Evolutionary conservation across 202 grass and related monocot species (phyloP).

Genomic region (Panicum hallii): DNA sequence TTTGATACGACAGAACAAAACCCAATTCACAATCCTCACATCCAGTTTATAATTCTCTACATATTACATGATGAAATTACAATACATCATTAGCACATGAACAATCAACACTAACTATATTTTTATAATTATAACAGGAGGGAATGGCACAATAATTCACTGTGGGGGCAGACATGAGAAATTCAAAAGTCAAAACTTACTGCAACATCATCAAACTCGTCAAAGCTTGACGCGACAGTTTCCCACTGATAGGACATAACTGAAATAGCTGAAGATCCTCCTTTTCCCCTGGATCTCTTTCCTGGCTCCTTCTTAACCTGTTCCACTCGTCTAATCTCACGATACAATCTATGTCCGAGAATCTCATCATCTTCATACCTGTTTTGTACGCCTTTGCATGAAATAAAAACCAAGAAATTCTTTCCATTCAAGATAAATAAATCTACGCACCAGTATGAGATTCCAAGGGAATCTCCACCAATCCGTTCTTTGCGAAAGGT

Average conservation of each 20-base stretch:
- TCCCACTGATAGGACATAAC: slow-evolving; percentile 89
- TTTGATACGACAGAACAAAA: slow-evolving; percentile 2
- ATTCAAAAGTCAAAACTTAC: slow-evolving; percentile 66
- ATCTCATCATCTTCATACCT: slow-evolving; percentile 98
- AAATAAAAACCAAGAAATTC: slow-evolving; percentile 12
- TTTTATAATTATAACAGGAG: not conserved
- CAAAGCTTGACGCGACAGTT: slow-evolving; percentile 89
- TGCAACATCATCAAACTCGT: slow-evolving; percentile 91
- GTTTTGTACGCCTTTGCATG: slow-evolving; percentile 37
- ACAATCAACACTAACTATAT: not conserved
- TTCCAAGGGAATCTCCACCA: slow-evolving; percentile 91
- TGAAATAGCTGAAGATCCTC: slow-evolving; percentile 51
- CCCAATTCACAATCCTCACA: slow-evolving; percentile 3
- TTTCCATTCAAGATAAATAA: slow-evolving; percentile 18
- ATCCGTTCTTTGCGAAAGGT: slow-evolving; percentile 93
- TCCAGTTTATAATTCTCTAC: slow-evolving; percentile 3
- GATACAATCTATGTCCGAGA: slow-evolving; percentile 90
- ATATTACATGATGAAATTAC: not conserved
- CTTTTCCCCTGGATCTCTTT: slow-evolving; percentile 76
- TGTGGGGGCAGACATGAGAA: slow-evolving; percentile 15
- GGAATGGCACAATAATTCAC: not conserved
- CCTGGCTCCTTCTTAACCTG: slow-evolving; percentile 59
- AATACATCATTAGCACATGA: not conserved
- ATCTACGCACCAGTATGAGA: slow-evolving; percentile 85
- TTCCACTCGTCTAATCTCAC: slow-evolving; percentile 93